Percentiles rank a stretch among this genome's conserved stretches.
Conservation (phyloP, 2,329 filamentous ascomycete species). For the Penicillium digitatum region DNA sequence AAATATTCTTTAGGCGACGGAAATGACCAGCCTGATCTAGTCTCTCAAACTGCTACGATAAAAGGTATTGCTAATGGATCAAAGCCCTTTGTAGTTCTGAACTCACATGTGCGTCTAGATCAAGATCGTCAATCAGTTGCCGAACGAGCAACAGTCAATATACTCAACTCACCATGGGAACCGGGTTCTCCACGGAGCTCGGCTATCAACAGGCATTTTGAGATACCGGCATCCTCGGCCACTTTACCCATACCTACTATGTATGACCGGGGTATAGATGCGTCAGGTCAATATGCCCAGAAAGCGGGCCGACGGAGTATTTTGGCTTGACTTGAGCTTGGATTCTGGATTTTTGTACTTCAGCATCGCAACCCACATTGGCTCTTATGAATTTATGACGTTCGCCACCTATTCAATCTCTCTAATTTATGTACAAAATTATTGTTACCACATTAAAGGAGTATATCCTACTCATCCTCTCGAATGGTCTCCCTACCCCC, state of each 20-base stretch:
- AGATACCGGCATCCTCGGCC: constrained; percentile 15
- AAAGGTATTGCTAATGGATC: constrained; percentile 6
- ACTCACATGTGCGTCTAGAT: neutral
- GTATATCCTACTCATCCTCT: neutral
- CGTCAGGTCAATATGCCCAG: neutral
- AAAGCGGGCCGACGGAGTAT: neutral
- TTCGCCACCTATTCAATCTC: neutral
- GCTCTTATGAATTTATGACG: neutral
- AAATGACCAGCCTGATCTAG: constrained; percentile 11
- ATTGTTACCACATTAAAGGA: neutral
- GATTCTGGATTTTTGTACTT: neutral
- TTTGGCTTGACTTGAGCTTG: neutral
- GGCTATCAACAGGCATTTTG: constrained; percentile 19
- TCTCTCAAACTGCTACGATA: neutral
- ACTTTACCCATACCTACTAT: neutral
- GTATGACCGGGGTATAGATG: neutral
- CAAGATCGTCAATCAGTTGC: neutral
- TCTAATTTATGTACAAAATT: neutral
- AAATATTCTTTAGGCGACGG: constrained; percentile 1
- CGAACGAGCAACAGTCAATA: constrained; percentile 19
- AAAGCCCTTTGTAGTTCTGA: neutral
- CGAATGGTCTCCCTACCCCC: neutral
- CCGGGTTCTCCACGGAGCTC: constrained; percentile 1
- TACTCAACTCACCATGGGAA: constrained; percentile 14
- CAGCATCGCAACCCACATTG: neutral